Conservation (phyloP, 306 rosid species). For the Glycine latifolia region DNA sequence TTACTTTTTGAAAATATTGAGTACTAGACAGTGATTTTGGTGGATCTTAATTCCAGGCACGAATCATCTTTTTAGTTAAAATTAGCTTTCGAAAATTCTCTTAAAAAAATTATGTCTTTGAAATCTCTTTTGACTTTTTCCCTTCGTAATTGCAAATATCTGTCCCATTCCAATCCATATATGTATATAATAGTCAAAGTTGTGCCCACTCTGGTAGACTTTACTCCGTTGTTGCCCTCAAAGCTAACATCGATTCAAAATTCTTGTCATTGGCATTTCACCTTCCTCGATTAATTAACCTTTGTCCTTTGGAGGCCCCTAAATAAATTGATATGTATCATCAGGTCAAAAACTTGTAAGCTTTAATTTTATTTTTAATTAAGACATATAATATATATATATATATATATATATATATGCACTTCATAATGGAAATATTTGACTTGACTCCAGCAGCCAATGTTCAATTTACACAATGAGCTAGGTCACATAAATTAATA, state of each 20-base stretch:
- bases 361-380: no score
- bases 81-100: no score
- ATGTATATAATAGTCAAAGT: constrained; percentile 52
- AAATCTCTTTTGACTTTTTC: constrained; percentile 45
- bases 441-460: constrained; percentile 52
- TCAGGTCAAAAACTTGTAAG: constrained; percentile 48
- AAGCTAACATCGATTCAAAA: constrained; percentile 38
- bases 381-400: not conserved
- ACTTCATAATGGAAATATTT: constrained; percentile 37
- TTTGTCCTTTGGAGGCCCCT: not conserved
- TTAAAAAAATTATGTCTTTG: not conserved
- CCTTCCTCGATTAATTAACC: constrained; percentile 45
- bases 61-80: not conserved
- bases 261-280: constrained; percentile 54
- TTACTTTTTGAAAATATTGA: not conserved
- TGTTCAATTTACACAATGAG: constrained; percentile 6
- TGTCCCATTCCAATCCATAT: not conserved
- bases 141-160: constrained; percentile 6
- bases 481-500: not conserved
- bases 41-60: not conserved
- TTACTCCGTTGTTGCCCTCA: constrained; percentile 19
- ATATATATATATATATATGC: no score
- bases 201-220: constrained; percentile 63
- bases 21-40: not conserved
- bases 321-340: not conserved